Conservation (phyloP, 2,329 filamentous ascomycete species). For the Aspergillus unguis region DNA sequence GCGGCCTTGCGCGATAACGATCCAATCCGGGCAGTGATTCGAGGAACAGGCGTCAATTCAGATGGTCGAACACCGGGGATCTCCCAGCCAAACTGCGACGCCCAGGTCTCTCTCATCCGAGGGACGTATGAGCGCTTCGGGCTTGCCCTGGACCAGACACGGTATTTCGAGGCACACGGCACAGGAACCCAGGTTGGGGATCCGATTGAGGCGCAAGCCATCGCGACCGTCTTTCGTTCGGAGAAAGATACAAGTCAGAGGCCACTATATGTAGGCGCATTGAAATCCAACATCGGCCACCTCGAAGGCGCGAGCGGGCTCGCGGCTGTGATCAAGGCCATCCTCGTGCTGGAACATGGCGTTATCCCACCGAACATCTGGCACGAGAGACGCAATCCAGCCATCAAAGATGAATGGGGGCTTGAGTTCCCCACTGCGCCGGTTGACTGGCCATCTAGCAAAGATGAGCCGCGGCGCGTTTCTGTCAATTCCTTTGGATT, state of each 20-base stretch:
- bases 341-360: slow-evolving; percentile 43
- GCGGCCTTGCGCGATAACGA: slow-evolving; percentile 1
- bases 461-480: neutral
- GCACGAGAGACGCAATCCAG: slow-evolving; percentile 18
- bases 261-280: slow-evolving; percentile 1
- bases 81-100: neutral
- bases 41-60: slow-evolving; percentile 19
- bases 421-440: neutral
- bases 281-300: slow-evolving; percentile 21
- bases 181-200: slow-evolving; percentile 36
- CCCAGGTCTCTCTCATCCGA: neutral
- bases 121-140: neutral
- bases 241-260: neutral
- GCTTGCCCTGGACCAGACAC: slow-evolving; percentile 19
- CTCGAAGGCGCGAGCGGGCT: slow-evolving; percentile 37
- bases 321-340: slow-evolving; percentile 41
- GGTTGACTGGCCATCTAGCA: neutral
- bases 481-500: slow-evolving; percentile 12
- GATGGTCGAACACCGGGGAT: slow-evolving; percentile 22
- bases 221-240: slow-evolving; percentile 10
- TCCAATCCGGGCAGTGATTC: slow-evolving; percentile 6
- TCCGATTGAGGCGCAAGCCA: slow-evolving; percentile 16
- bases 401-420: neutral
- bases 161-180: slow-evolving; percentile 41
- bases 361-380: slow-evolving; percentile 41